These are phyloP conservation scores for Aotearoamyces nothofagi DNA, from an alignment of 2,329 filamentous ascomycete genomes.

Conservation along the genomic window DNA sequence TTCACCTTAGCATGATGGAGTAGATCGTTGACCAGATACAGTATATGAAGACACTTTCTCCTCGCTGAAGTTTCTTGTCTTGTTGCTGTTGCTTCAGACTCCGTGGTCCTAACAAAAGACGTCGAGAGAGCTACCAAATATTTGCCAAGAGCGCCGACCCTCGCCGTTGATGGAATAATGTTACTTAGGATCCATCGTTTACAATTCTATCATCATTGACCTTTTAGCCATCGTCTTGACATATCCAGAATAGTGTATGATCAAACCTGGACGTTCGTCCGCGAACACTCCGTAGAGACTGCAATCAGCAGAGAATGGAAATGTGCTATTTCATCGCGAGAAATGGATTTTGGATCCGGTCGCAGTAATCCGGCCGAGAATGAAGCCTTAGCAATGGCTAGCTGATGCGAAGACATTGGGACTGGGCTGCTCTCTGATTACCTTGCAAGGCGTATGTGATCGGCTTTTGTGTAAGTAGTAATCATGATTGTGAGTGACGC, in stretches of 20 bases:
- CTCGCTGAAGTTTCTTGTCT: constrained; percentile 38
- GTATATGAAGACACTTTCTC: constrained; percentile 56
- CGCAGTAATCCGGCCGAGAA: constrained; percentile 60
- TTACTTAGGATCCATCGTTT: constrained; percentile 72
- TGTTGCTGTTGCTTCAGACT: constrained; percentile 15
- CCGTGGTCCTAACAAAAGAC: constrained; percentile 29
- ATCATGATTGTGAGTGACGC: too few relatives aligned
- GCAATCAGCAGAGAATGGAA: constrained; percentile 53
- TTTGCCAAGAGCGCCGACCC: constrained; percentile 55
- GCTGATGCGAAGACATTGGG: constrained; percentile 51
- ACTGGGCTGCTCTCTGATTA: constrained; percentile 1
- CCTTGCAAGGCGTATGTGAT: too few relatives aligned
- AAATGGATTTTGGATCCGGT: constrained; percentile 54
- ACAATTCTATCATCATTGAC: constrained; percentile 51
- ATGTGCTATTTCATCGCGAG: constrained; percentile 52
- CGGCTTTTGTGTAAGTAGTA: too few relatives aligned
- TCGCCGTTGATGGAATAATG: constrained; percentile 50
- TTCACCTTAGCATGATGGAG: constrained; percentile 52
- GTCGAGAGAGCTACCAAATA: constrained; percentile 57
- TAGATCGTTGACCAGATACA: constrained; percentile 68
- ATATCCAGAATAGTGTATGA: constrained; percentile 18
- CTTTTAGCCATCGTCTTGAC: constrained; percentile 22
- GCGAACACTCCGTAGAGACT: constrained; percentile 56
- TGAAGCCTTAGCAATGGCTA: constrained; percentile 68
- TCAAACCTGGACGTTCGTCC: constrained; percentile 76